Base-by-base conservation (phyloP, 345 rosid species). In the Pugionium dolabratum region DNA sequence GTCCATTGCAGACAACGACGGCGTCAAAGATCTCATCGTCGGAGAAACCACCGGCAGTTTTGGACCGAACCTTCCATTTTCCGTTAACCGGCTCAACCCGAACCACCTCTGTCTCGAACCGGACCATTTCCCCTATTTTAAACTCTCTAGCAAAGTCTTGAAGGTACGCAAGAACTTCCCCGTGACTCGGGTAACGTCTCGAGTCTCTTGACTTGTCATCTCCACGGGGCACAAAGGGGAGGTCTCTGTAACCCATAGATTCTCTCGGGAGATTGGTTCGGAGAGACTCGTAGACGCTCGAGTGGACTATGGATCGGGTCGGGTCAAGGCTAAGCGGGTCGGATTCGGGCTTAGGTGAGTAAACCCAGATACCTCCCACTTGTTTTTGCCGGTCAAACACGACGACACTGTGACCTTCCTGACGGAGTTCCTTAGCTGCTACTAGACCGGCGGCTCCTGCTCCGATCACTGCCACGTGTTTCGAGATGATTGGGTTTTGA, bases 261-360 rank as follows among this genome's bases (percentile, higher is more conserved):
- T 92, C 96, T 67, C 98, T 79, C 0, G 98, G 89, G 6, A 89
- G 76, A 59, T 87, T 92, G 61, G 93, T 89, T 18, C 98, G 85
- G 53, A 92, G 90, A 34, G 96, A 92, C 29, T 45, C 49, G 78
- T 92, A 92, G 47, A 92, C 78, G 75, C 95, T 92, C 40, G 83
- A 69, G 52, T 84, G 89, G 42, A 82, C 57, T 2, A 89, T 55
- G 34, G 76, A 27, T 65, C 98, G 81, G 28, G 3, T 37, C 30
- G 84, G 87, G 67, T 89, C 84, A 4, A 84, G 64, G 6, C 95
- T 64, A 6, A 91, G 51, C 0, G 86, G 95, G 66, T 92, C 98
- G 30, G 83, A 26, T 46, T 92, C 98, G 2, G 76, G 47, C 25
- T 40, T 67, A 40, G 80, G 64, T 65, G 81, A 75, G 81, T 91